Evolutionary conservation across 179 eudicot species (phyloP), one percentile per base, ranked within the genome.

Genomic region (Carnegiea gigantea): DNA sequence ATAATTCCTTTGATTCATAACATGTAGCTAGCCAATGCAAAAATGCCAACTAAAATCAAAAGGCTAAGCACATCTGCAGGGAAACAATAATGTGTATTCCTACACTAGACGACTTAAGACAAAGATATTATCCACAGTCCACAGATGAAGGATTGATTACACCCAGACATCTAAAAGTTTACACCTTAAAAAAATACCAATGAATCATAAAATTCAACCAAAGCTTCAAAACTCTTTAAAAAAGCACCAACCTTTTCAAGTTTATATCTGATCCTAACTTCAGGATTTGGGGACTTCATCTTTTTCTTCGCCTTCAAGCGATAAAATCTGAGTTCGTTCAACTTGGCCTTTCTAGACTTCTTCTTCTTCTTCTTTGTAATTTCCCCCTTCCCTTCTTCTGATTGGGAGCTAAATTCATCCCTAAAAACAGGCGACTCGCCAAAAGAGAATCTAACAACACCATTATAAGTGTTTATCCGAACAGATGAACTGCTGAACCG

Each of bases 221-320:
- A 75, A 85, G 68, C 4, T n/a, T 9, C 26, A 23, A 24, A 24
- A 4, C 15, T 51, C 17, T 20, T 23, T 57, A 10, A 17, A 43
- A 2, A 49, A 65, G 20, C 64, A 57, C 82, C 51, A 65, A 94
- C 99, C 99, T 96, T 96, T 46, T 84, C 96, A 77, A 96, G 97
- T 83, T 92, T 94, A 88, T 96, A 96, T 79, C 92, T 83, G 73
- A 96, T 92, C 86, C 98, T 88, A 86, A 96, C 93, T 87, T 89
- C 96, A 75, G 99, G 99, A 87, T 94, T 92, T 4, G 94, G 92
- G 60, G 99, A 96, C 48, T 86, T 92, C 92, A 96, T 87, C 95
- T 92, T 94, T 89, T 91, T 94, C 90, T 90, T 94, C 18, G 98
- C 98, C 89, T 89, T 94, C 84, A 96, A 81, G 36, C 99, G 90